Conservation (phyloP, 495 filamentous ascomycete species). For the Tirmania nivea region DNA sequence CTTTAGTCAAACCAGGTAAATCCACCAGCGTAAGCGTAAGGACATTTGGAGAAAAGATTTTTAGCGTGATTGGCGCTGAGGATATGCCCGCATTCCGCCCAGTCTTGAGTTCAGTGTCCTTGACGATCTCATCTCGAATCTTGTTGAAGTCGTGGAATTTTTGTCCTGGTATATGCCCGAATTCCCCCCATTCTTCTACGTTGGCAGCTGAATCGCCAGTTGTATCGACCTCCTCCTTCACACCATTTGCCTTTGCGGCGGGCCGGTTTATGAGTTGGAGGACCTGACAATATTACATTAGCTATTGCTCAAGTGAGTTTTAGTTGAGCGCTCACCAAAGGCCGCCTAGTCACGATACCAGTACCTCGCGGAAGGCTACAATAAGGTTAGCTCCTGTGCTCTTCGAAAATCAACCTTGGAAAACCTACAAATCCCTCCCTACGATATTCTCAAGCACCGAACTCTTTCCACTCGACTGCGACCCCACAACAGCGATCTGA, state of each 20-base stretch:
- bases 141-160: slow-evolving; percentile 99
- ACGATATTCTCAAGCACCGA: slow-evolving; percentile 99
- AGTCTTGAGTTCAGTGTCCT: slow-evolving; percentile 91
- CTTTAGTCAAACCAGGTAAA: slow-evolving; percentile 90
- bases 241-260: slow-evolving; percentile 42
- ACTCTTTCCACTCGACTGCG: slow-evolving; percentile 98
- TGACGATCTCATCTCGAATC: slow-evolving; percentile 92
- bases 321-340: slow-evolving; percentile 33
- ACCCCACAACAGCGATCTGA: slow-evolving; percentile 96
- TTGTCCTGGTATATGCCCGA: slow-evolving; percentile 92
- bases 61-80: slow-evolving; percentile 82
- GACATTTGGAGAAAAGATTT: slow-evolving; percentile 96
- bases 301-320: not conserved
- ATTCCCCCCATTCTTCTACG: slow-evolving; percentile 94
- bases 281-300: slow-evolving; percentile 20
- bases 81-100: slow-evolving; percentile 93
- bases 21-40: slow-evolving; percentile 94
- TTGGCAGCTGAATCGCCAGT: slow-evolving; percentile 37
- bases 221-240: slow-evolving; percentile 44
- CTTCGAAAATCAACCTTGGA: slow-evolving; percentile 3
- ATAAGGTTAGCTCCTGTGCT: slow-evolving; percentile 2
- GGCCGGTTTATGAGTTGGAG: slow-evolving; percentile 92
- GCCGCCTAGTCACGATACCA: slow-evolving; percentile 90
- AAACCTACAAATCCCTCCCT: slow-evolving; percentile 82
- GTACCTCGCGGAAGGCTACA: slow-evolving; percentile 84